Base-by-base conservation (phyloP, 176 grass and related monocot genomes). In the Rhynchospora pubera region DNA sequence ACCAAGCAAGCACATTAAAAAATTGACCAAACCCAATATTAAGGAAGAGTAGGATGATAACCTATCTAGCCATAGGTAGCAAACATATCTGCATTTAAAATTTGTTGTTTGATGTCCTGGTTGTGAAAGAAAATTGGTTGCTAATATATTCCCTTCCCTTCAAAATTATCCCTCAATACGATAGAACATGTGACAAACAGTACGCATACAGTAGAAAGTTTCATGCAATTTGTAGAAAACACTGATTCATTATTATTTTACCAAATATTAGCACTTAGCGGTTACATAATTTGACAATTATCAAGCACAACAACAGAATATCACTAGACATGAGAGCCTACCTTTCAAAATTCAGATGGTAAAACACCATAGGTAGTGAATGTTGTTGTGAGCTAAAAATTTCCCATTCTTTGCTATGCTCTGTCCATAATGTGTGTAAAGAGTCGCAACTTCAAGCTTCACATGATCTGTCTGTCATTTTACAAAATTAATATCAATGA, bases 391-490 rank as follows among this genome's bases (percentile, higher is more conserved):
- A 84, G 72, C 90, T 77, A 97, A 79, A 73, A 91, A 84, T 28
- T 58, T 86, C 47, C 91, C 87, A 48, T 97, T 91, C 82, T 92
- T 97, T 75, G 88, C 82, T 86, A 91, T 90, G 86, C 84, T 97
- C 90, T 92, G 94, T 71, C 94, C 94, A 76, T 97, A 97, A 84
- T 97, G 94, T 89, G 94, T 86, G 79, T 94, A 94, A 73, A 94
- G 78, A 88, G 23, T 91, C 65, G 92, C 80, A 88, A 83, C n/a
- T 53, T 87, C 90, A 1, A 82, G 83, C 53, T 89, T 84, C 65
- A 89, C 81, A 82, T 97, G 92, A 83, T 97, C 94, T 13, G 87
- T 87, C 94, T 97, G 73, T 85, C 58, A 85, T 80, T 77, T 55
- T 65, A 76, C 30, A 87, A 52, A 79, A 56, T 59, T 78, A 66